phyloP scores from a whole-genome alignment of 106 monocot species.

The Gastrodia elata region DNA sequence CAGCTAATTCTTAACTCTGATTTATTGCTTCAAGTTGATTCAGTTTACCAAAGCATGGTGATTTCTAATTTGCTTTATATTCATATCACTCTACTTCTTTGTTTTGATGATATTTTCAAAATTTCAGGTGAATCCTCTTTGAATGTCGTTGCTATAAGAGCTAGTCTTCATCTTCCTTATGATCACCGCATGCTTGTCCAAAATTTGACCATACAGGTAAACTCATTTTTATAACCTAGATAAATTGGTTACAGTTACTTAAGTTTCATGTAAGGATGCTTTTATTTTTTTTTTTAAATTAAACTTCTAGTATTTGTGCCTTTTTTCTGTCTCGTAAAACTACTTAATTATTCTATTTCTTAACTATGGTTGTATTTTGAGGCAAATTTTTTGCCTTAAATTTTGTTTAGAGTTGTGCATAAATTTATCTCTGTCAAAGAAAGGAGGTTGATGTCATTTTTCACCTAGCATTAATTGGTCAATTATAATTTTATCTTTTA shows the following conservation, averaged over 20 bases:
- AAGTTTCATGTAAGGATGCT: not conserved
- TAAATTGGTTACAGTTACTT: not conserved
- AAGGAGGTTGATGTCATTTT: not conserved
- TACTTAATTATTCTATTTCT: not conserved
- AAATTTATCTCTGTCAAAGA: not conserved
- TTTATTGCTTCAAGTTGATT: not conserved
- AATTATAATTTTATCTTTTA: not conserved
- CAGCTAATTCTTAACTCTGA: not conserved
- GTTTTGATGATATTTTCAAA: not conserved
- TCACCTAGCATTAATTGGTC: not conserved
- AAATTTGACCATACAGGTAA: conserved; percentile 91
- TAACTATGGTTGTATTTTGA: not conserved
- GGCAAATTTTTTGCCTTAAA: not conserved
- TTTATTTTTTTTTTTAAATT: not conserved
- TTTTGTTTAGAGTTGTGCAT: not conserved
- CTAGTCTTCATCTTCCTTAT: conserved; percentile 80
- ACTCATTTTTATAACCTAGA: not conserved
- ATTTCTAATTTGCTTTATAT: not conserved
- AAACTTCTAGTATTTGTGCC: not conserved
- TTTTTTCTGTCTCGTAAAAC: not conserved
- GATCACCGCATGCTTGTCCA: conserved; percentile 88
- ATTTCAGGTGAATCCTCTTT: conserved; percentile 57
- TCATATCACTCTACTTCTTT: not conserved
- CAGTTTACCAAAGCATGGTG: not conserved
- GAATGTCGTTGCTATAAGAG: conserved; percentile 58